Conservation (phyloP, 129 eudicot species). For the Pseudognaphalium luteoalbum region DNA sequence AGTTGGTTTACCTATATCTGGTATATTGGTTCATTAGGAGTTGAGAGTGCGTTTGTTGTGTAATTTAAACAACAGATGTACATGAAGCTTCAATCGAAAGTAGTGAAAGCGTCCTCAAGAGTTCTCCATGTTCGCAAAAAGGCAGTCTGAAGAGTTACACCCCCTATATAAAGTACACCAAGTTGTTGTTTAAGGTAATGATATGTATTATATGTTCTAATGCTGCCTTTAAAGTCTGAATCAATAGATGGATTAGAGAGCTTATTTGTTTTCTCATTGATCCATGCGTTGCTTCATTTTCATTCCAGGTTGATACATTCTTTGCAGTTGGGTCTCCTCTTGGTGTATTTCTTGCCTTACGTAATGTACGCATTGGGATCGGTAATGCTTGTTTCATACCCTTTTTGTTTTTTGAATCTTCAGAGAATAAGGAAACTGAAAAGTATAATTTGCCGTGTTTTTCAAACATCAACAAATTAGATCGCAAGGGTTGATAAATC, state of each 20-base stretch:
- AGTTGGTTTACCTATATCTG: neutral
- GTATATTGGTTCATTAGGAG: constrained; percentile 8
- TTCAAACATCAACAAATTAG: neutral
- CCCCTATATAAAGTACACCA: constrained; percentile 75
- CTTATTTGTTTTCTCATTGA: neutral
- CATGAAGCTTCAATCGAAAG: constrained; percentile 27
- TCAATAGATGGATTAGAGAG: neutral
- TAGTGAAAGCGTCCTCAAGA: constrained; percentile 40
- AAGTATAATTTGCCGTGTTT: neutral
- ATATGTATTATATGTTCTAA: neutral
- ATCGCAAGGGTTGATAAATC: constrained; percentile 3
- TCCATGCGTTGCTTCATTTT: constrained; percentile 25
- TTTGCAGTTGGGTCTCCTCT: constrained; percentile 99
- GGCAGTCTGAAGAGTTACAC: constrained; percentile 44
- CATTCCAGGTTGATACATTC: constrained; percentile 90
- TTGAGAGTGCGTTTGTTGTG: constrained; percentile 15
- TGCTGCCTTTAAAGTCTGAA: neutral
- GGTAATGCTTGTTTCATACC: constrained; percentile 46
- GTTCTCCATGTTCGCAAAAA: constrained; percentile 27
- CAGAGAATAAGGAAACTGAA: neutral
- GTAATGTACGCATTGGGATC: constrained; percentile 88
- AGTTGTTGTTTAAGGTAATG: constrained; percentile 76
- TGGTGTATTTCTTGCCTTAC: constrained; percentile 93
- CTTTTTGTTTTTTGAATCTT: neutral
- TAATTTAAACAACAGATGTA: constrained; percentile 35